Evolutionary conservation across 1,139 yeast genomes (phyloP), one percentile per base, ranked within the genome.

Genomic region (Debaryomycetaceae sp.): DNA sequence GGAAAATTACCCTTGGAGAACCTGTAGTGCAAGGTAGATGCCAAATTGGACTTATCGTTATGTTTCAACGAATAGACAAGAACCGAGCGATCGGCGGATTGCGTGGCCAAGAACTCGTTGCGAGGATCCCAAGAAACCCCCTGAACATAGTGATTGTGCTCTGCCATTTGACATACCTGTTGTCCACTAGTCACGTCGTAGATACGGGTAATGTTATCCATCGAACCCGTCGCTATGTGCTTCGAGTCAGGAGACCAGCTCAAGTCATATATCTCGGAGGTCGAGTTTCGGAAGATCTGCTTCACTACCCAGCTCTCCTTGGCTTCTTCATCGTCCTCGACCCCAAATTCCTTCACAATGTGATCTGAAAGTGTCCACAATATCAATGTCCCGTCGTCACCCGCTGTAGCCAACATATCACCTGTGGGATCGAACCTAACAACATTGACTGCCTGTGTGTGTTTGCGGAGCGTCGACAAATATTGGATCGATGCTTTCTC

Each of bases 91-190:
- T 95, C 99, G 4, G 97, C 95, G 23, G 95, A 83, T 60, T 91
- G 97, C 6, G 97, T 87, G 0, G 91, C 89, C 17, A 93, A 64
- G 55, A 65, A 89, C 55, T 85, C 81, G 47, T 85, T 82, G 46
- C 71, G 58, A 3, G 99, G 99, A 61, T 93, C 99, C 98, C 98
- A 93, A 0, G 85, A 76, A 4, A 93, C 93, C 3, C 99, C 99
- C 63, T 93, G 99, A 2, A 93, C 95, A 57, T 88, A 91, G 59
- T 91, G 97, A 35, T 71, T 69, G 62, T 93, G 98, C 51, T 87
- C 89, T 3, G 81, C 78, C 41, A 86, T 68, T 45, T 84, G 83
- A 11, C 76, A 68, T 1, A 88, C 72, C 54, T 85, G 76, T 39
- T 74, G 72, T 0, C 93, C 95, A 1, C 76, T 70, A 1, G 65